Evolutionary conservation across 768 basidiomycete species (phyloP).

Genomic region (Phylloporus rhodoxanthus): DNA sequence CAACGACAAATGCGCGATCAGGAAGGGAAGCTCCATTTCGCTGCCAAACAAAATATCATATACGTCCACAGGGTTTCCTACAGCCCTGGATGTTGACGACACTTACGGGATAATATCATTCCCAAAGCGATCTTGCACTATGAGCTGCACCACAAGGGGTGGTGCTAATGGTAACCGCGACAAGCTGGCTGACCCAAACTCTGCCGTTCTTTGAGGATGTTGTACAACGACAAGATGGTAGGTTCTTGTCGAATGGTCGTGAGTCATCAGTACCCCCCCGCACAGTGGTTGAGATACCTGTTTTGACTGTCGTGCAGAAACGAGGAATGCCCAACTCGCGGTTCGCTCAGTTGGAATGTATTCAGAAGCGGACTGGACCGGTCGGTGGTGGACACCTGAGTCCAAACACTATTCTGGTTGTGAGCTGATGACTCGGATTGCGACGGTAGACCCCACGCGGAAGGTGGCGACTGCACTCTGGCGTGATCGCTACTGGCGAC

Average conservation of each 20-base stretch:
- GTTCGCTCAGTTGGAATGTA: constrained; percentile 37
- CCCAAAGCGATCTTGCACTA: constrained; percentile 65
- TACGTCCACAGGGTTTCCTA: constrained; percentile 17
- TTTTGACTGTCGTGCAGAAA: constrained; percentile 50
- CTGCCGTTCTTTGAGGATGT: constrained; percentile 75
- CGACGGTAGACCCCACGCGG: constrained; percentile 36
- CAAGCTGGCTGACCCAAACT: constrained; percentile 67
- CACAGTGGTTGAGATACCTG: constrained; percentile 37
- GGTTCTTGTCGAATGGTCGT: constrained; percentile 36
- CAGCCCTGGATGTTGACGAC: constrained; percentile 15
- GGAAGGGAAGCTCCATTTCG: constrained; percentile 80
- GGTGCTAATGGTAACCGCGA: constrained; percentile 82
- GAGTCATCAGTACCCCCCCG: constrained; percentile 11
- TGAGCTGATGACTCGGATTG: constrained; percentile 29
- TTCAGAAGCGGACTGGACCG: constrained; percentile 33
- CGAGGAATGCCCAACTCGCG: constrained; percentile 54
- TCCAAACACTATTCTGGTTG: constrained; percentile 24
- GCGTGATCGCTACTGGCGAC: constrained; percentile 41
- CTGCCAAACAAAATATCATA: constrained; percentile 37
- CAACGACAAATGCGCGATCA: constrained; percentile 77
- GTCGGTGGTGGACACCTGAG: constrained; percentile 20
- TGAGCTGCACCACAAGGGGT: constrained; percentile 75
- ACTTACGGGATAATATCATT: constrained; percentile 76
- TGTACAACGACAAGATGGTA: constrained; percentile 85
- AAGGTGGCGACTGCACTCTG: constrained; percentile 43